Conservation (phyloP, 371 early-diverging fungal species). For the Rhizopus delemar region DNA sequence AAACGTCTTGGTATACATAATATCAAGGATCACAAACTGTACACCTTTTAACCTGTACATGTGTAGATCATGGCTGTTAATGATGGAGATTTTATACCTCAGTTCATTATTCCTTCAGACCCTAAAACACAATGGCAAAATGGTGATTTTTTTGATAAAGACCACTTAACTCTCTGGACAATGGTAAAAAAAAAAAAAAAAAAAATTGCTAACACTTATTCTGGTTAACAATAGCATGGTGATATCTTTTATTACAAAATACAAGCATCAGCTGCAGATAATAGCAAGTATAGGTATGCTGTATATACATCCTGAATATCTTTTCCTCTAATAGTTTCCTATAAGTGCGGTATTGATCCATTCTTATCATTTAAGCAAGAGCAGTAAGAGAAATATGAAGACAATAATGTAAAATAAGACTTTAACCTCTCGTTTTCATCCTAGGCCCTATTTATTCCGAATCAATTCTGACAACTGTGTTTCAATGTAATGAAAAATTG, state of each 20-base stretch:
- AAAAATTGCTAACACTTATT: not conserved
- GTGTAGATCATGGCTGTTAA: slow-evolving; percentile 32
- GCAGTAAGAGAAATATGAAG: slow-evolving; percentile 20
- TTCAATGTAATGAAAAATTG: not conserved
- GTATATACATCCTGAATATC: not conserved
- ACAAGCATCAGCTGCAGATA: slow-evolving; percentile 18
- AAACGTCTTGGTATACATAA: slow-evolving; percentile 33
- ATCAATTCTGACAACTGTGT: slow-evolving; percentile 4
- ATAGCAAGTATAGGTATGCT: slow-evolving; percentile 18
- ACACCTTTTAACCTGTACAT: not conserved
- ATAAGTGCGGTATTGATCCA: slow-evolving; percentile 26
- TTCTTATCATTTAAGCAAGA: slow-evolving; percentile 20
- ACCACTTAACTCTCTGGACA: slow-evolving; percentile 34
- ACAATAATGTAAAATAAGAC: not conserved
- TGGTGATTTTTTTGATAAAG: slow-evolving; percentile 33
- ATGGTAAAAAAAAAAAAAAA: slow-evolving; percentile 18
- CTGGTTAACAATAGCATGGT: slow-evolving; percentile 30
- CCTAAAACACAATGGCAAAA: slow-evolving; percentile 33
- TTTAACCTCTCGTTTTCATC: not conserved
- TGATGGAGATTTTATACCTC: slow-evolving; percentile 29
- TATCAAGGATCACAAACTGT: not conserved
- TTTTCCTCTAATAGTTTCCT: not conserved
- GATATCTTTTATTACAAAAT: slow-evolving; percentile 34
- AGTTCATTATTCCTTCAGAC: slow-evolving; percentile 33
- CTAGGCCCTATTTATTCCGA: not conserved